phyloP scores from a whole-genome alignment of 306 rosid genomes.

The Vigna reflexopilosa region DNA sequence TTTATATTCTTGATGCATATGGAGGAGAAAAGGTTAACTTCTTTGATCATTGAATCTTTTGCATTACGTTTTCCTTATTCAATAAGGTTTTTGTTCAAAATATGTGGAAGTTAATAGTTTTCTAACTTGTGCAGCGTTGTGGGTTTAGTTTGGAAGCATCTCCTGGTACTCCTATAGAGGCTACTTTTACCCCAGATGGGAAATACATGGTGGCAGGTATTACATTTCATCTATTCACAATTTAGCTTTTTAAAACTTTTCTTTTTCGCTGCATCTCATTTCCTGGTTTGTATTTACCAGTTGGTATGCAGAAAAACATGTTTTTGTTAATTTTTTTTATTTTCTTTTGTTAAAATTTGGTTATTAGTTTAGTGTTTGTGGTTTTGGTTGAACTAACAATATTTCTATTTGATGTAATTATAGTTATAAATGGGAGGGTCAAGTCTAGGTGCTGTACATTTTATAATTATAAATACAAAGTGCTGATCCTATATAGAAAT shows the following conservation, averaged over 20 bases:
- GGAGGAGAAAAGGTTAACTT: conserved; percentile 87
- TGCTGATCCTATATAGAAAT: too few species aligned
- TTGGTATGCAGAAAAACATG: conserved; percentile 11
- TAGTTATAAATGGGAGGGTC: background rate
- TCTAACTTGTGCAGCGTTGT: conserved; percentile 71
- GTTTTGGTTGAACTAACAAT: background rate
- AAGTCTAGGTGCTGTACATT: too few species aligned
- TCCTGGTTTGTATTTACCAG: conserved; percentile 14
- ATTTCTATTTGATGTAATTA: background rate
- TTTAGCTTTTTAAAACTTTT: conserved; percentile 8
- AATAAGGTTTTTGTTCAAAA: conserved; percentile 3
- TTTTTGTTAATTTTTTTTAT: background rate
- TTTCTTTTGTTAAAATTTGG: background rate
- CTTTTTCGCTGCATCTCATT: conserved; percentile 7
- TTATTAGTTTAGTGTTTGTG: background rate
- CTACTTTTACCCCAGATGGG: conserved; percentile 96
- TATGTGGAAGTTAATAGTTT: conserved; percentile 25
- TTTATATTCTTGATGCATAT: conserved; percentile 95
- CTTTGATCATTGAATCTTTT: conserved; percentile 36
- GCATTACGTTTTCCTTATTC: conserved; percentile 21
- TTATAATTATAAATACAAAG: too few species aligned
- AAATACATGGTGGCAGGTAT: conserved; percentile 89
- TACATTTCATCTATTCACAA: conserved; percentile 31
- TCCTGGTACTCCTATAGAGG: conserved; percentile 76
- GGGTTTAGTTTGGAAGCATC: conserved; percentile 97